Conservation (phyloP, 129 eudicot genomes). For the Tagetes erecta region DNA sequence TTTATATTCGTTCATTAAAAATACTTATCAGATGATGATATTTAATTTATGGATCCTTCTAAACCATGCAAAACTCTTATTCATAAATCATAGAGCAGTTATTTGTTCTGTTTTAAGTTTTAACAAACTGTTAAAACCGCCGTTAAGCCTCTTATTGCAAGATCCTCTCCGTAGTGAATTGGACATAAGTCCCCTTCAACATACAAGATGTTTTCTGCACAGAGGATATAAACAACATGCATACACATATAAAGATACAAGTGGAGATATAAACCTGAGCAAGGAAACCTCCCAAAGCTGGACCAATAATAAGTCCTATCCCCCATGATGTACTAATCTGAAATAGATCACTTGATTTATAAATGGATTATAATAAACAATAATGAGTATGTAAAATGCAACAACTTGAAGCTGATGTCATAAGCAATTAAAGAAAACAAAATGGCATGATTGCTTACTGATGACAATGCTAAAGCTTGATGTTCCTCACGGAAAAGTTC, state of each 20-base stretch:
- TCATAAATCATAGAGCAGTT: not conserved
- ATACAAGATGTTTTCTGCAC: constrained; percentile 1
- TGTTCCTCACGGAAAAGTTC: constrained; percentile 67
- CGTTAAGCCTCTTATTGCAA: not conserved
- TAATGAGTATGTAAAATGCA: not conserved
- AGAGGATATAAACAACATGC: not conserved
- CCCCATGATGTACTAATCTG: constrained; percentile 94
- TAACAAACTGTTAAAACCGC: not conserved
- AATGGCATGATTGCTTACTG: constrained; percentile 48
- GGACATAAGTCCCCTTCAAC: not conserved
- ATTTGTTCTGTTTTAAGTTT: not conserved
- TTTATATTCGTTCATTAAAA: not conserved
- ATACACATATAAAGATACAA: constrained; percentile 7
- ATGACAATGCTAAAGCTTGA: constrained; percentile 68
- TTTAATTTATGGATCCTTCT: not conserved
- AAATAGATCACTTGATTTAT: constrained; percentile 14
- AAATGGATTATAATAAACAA: not conserved
- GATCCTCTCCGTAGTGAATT: not conserved
- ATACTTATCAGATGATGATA: too few relatives aligned
- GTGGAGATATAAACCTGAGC: constrained; percentile 61
- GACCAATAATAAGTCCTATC: constrained; percentile 83
- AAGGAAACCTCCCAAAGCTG: constrained; percentile 91
- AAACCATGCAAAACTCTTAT: not conserved
- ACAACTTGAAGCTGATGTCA: constrained; percentile 1
- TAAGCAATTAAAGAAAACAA: not conserved